Base-by-base conservation (phyloP, 768 basidiomycete species). In the Collybia sp. region DNA sequence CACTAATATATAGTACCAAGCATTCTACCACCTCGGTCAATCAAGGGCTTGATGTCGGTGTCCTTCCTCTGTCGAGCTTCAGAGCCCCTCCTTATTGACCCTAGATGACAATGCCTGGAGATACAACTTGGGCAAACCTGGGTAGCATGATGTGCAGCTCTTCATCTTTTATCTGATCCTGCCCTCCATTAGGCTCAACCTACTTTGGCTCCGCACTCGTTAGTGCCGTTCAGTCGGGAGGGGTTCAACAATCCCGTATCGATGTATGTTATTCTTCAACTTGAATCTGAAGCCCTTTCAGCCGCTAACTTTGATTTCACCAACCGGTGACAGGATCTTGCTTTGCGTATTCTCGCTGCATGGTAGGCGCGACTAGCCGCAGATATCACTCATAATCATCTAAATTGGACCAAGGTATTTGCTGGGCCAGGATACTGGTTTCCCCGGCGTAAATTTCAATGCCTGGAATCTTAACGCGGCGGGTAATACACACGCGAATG, bases 31-130 rank as follows among this genome's bases (percentile, higher is more conserved):
- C 72, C 3, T 74, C 80, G 1, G 77, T 78, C 10, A 82, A 82
- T 49, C 62, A 68, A 30, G 84, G 84, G 13, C 70, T 85, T 11
- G 83, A 85, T 56, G 83, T 80, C 46, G 43, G 77, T 54, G 4
- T 12, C 30, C 8, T 12, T 36, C n/a, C 42, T 8, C 12, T 4
- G 17, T 39, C 30, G 20, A 40, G 12, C 13, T 20, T 37, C 10
- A 16, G 40, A 36, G 30, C 20, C 9, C 4, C 30, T 44, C 45
- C n/a, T 35, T 19, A 34, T 4, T 42, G 6, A n/a, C 12, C n/a
- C 44, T 42, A 83, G 81, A 82, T 84, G 83, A 82, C 79, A 0
- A 85, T 85, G 83, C 83, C 84, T 40, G 68, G 69, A 18, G 83
- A 81, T 48, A 70, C 76, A 34, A 64, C 62, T 18, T 57, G 25